phyloP scores from a whole-genome alignment of 306 rosid species.

The Quercus glauca region DNA sequence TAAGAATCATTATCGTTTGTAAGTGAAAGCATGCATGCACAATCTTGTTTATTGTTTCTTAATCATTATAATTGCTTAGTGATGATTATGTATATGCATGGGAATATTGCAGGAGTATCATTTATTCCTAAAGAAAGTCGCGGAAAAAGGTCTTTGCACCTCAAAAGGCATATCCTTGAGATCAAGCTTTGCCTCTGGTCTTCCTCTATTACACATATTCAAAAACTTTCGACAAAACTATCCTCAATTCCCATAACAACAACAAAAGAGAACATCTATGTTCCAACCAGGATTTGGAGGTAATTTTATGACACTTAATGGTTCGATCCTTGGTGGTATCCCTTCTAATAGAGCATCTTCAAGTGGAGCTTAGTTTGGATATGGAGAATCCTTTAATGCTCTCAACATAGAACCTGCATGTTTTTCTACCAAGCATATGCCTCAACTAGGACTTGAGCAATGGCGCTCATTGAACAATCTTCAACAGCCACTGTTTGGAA shows the following conservation, averaged over 20 bases:
- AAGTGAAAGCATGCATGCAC: no score
- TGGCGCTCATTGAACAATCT: conserved; percentile 3
- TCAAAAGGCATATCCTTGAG: conserved; percentile 27
- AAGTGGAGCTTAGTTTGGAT: neutral
- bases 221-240: neutral
- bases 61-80: neutral
- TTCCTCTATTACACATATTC: conserved; percentile 10
- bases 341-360: conserved; percentile 1
- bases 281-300: neutral
- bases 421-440: neutral
- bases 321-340: neutral
- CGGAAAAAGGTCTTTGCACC: conserved; percentile 21
- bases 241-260: neutral
- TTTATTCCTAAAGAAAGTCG: conserved; percentile 38
- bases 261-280: neutral
- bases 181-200: conserved; percentile 46
- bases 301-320: neutral
- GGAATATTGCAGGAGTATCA: conserved; percentile 52
- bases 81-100: neutral
- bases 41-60: neutral
- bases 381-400: neutral
- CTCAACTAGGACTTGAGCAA: neutral
- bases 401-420: neutral
- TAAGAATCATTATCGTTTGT: no score
- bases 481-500: conserved; percentile 7